Evolutionary conservation across 768 basidiomycete genomes (phyloP).

Genomic region (Tulasnella sp.): DNA sequence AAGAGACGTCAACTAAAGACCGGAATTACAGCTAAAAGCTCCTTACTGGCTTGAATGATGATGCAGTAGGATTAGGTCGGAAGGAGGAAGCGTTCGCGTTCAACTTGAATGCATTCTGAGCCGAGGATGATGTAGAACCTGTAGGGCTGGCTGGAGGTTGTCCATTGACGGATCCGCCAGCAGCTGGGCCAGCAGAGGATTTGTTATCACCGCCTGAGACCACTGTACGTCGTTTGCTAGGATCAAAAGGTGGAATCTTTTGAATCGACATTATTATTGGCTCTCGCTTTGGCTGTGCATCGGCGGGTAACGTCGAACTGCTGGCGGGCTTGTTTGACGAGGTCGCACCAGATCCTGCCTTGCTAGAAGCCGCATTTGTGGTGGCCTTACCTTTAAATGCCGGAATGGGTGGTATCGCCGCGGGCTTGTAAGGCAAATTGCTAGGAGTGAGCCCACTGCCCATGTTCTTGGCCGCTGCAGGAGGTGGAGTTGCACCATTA

Average conservation of each 20-base stretch:
- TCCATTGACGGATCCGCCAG: conserved; percentile 23
- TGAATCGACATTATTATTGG: conserved; percentile 65
- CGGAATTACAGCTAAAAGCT: not conserved
- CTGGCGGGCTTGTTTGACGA: conserved; percentile 17
- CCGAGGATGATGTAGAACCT: conserved; percentile 15
- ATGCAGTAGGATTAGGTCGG: conserved; percentile 74
- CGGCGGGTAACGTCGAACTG: conserved; percentile 16
- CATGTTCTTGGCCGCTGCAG: not conserved
- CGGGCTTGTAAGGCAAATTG: not conserved
- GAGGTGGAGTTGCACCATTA: not conserved
- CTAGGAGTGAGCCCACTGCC: not conserved
- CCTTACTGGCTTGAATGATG: conserved; percentile 54
- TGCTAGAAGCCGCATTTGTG: conserved; percentile 24
- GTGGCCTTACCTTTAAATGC: conserved; percentile 18
- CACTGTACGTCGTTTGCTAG: conserved; percentile 30
- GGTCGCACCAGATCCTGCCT: conserved; percentile 33
- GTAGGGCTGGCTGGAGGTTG: conserved; percentile 44
- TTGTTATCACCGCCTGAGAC: conserved; percentile 16
- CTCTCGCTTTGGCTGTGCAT: conserved; percentile 15
- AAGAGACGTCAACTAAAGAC: not conserved
- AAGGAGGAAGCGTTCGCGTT: conserved; percentile 88
- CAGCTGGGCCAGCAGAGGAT: conserved; percentile 25
- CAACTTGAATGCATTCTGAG: conserved; percentile 44
- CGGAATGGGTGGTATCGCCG: conserved; percentile 7
- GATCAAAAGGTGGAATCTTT: conserved; percentile 82